Base-by-base conservation (phyloP, 139 green algal species). In the Axilococcus clingmanii region DNA sequence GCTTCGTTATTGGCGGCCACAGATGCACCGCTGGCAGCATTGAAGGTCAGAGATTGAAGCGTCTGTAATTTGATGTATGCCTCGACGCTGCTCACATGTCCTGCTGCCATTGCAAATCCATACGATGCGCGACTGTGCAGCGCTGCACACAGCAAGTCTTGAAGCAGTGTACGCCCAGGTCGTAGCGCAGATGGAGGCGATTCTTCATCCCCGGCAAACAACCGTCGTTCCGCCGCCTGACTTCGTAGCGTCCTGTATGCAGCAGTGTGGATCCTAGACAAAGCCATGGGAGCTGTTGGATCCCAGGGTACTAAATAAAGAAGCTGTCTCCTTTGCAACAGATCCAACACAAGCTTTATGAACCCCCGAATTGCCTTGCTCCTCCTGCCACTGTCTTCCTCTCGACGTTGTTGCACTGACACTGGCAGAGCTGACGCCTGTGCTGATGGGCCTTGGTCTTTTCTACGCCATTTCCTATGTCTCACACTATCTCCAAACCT, bases 1-100 rank as follows among this genome's bases (percentile, higher is more conserved):
- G 70, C 64, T 38, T 70, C 55, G 27, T 75, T 80, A 64, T 82
- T 77, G 20, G 74, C 70, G n/a, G 75, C 70, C 14, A 31, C 68
- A 9, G 61, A 75, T n/a, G 65, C 74, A 0, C 74, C 74, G 7
- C 57, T 66, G 5, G 61, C 66, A 2, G 63, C 66, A 41, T 79
- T 52, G 58, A 82, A 80, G 29, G 44, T 68, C 7, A 67, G 35
- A 22, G 42, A 32, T 35, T 66, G 43, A 37, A 79, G 24, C 2
- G 72, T 81, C 27, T 81, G 65, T 43, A 81, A 40, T 11, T 53
- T 33, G 33, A 75, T 58, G 54, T 71, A 81, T 15, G 54, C 53
- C 11, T 50, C 4, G 22, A 81, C 36, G 12, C 32, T 56, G 17
- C 51, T 55, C 33, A 81, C 53, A 51, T 79, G 63, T 6, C 73